Evolutionary conservation across 345 rosid genomes (phyloP).

Genomic region (Brassica carinata): DNA sequence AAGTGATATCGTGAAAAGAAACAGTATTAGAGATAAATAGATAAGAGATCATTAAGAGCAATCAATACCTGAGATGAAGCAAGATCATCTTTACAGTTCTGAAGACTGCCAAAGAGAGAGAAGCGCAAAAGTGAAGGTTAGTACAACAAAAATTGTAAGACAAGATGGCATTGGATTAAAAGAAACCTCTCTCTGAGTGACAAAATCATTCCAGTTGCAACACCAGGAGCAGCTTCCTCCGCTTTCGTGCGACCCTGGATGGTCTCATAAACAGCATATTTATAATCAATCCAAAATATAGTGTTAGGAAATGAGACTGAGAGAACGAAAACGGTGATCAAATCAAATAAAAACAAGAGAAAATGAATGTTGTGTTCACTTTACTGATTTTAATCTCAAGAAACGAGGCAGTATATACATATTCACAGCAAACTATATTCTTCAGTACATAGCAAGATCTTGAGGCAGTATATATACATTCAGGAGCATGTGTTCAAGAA

Average conservation of each 20-base stretch:
- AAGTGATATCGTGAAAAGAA: not conserved
- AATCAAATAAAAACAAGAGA: too few species aligned
- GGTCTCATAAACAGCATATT: not conserved
- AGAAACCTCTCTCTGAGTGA: not conserved
- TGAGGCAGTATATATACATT: too few species aligned
- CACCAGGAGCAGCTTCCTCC: not conserved
- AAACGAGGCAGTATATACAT: too few species aligned
- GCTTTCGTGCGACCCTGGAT: not conserved
- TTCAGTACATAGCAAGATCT: too few species aligned
- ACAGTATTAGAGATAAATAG: not conserved
- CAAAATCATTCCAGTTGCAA: not conserved
- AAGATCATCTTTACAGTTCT: slow-evolving; percentile 66
- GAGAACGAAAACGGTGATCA: not conserved
- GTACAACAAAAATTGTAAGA: not conserved
- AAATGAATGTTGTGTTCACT: not conserved
- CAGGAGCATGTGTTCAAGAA: too few species aligned
- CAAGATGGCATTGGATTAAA: not conserved
- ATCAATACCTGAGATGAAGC: slow-evolving; percentile 55
- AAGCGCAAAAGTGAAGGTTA: not conserved
- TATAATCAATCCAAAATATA: not conserved
- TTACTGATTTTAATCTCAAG: not conserved
- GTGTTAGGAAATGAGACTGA: not conserved
- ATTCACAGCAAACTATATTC: too few species aligned
- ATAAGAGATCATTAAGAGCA: slow-evolving; percentile 15
- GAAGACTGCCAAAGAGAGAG: slow-evolving; percentile 61